Evolutionary conservation across 352 stramenopile genomes (phyloP), one percentile per base, ranked within the genome.

Genomic region (Phytopythium sindhum): DNA sequence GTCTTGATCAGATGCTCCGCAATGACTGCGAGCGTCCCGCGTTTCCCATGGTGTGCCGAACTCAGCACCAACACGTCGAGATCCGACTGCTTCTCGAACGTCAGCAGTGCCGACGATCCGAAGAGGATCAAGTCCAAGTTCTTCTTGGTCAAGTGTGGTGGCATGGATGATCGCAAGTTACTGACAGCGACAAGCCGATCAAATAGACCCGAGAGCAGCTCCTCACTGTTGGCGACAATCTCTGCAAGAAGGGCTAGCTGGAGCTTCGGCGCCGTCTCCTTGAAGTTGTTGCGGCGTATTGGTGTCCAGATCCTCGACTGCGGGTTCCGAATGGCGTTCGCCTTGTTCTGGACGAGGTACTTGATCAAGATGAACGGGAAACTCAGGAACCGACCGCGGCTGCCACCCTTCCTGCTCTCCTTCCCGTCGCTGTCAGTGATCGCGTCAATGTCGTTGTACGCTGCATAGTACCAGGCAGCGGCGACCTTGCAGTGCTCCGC

Each of bases 81-180:
- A 68, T 93, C 85, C 0, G 85, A 93, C 51, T 91, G 74, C 21
- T 84, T 75, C 56, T 93, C 85, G 67, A 92, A 92, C 6, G 81
- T 91, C 8, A 93, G 65, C 37, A 93, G 58, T 4, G 71, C 75
- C 35, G 85, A 91, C 17, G 85, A 93, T 0, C 85, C 85, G 44
- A 91, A 92, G 11, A 92, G 66, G 19, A 87, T 60, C 26, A 89
- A 67, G 21, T 86, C 65, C 2, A 81, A 72, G 56, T 74, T 67
- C 65, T 63, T 69, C 62, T 68, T 83, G 29, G 72, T 76, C 24
- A 88, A 67, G 24, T 77, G 73, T 0, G 61, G 59, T 23, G 68
- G 61, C 60, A 93, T 70, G 11, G 70, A 69, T 0, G 72, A 70
- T 21, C 65, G 63, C 21, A 93, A 50, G 14, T 68, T 69, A 31